Base-by-base conservation (phyloP, 1,139 yeast species). In the Nadsonia commutata region DNA sequence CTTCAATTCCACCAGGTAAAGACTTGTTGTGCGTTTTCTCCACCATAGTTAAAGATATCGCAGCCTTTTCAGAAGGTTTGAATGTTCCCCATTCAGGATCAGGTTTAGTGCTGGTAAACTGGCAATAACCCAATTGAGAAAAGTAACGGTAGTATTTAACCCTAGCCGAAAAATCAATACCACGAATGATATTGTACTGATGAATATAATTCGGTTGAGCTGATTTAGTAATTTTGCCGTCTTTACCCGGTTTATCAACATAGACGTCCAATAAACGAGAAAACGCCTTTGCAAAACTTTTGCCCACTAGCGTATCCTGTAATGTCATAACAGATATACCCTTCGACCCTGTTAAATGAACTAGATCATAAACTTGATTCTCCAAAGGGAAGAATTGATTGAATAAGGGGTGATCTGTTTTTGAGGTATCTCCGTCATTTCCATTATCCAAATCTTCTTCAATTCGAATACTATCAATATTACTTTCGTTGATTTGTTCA, bases 141-240 rank as follows among this genome's bases (percentile, higher is more conserved):
- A 79, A 76, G 51, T 82, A 78, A 37, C 94, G 66, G 56, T 76
- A 83, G 52, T 76, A 82, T 53, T 82, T 81, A 49, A 71, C 67
- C 51, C 85, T 76, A 0, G 94, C 93, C 48, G 75, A 77, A 50
- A 78, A 77, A 53, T 82, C 93, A 47, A 78, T 74, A 21, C 79
- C 78, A 46, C 83, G 67, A 1, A 80, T 68, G 2, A 84, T 61
- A 1, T 71, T 60, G 39, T 65, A 55, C 39, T 67, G 64, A 13
- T 62, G 65, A 3, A 61, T 41, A 31, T 59, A 53, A 2, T 56
- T 50, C 2, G 63, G 54, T 41, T 57, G 57, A 23, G 37, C 42
- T 18, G 42, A 37, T 37, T 46, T 47, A 6, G 45, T 41, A 2
- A 43, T 39, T 18, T 46, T 22, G 38, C 44, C 47, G 20, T 47